Evolutionary conservation across 2,329 filamentous ascomycete genomes (phyloP).

Genomic region (Talaromyces funiculosus): DNA sequence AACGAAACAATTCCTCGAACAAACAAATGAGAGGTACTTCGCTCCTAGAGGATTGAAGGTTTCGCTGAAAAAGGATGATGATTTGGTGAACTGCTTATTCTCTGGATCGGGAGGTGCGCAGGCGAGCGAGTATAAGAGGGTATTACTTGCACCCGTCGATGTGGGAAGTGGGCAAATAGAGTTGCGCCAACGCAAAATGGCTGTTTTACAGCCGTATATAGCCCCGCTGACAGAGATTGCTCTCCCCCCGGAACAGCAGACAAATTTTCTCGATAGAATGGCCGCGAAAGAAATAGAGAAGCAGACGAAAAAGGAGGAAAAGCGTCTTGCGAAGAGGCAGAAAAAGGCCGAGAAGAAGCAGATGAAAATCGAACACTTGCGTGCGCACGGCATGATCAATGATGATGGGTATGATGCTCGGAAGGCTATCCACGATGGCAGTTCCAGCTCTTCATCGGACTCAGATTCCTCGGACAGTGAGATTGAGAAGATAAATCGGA

Average conservation of each 20-base stretch:
- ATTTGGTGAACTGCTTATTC: neutral
- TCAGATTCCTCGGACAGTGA: neutral
- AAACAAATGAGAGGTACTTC: constrained; percentile 6
- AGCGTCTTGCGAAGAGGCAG: neutral
- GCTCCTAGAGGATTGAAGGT: constrained; percentile 1
- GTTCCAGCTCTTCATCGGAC: neutral
- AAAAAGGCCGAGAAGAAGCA: neutral
- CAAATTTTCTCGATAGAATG: constrained; percentile 6
- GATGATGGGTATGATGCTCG: neutral
- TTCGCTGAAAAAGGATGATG: constrained; percentile 8
- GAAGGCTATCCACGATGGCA: neutral
- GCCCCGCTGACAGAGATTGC: neutral
- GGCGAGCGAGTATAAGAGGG: neutral
- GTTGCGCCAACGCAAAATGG: constrained; percentile 5
- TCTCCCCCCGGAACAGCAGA: neutral
- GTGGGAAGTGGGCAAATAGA: neutral
- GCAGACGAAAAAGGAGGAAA: neutral
- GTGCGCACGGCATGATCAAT: neutral
- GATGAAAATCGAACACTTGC: neutral
- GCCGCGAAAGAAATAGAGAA: constrained; percentile 1
- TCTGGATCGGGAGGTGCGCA: neutral
- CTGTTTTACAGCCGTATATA: constrained; percentile 3
- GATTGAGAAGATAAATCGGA: neutral
- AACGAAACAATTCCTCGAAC: constrained; percentile 5
- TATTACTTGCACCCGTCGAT: neutral